Evolutionary conservation across 805 yeast species (phyloP), one percentile per base, ranked within the genome.

Genomic region (Candida ficus): DNA sequence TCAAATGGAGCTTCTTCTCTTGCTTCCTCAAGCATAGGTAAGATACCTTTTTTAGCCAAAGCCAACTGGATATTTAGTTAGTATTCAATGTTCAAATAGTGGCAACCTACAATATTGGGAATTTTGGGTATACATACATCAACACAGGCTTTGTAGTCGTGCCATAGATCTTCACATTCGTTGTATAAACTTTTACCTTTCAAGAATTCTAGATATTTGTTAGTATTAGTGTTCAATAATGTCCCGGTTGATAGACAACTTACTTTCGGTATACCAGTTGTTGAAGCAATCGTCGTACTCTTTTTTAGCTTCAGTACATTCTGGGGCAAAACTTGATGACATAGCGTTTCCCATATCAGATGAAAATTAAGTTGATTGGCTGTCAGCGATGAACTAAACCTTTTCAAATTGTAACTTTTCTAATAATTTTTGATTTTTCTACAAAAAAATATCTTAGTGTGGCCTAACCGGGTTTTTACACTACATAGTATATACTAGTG

Each of bases 251-350:
- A 29, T 29, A 29, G n/a, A 5, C n/a, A 14, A 66, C 75, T 37
- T 47, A 71, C 76, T 84, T 52, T 93, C 97, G 5, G 93, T 80
- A 60, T 93, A 93, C 99, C 99, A 90, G 49, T 75, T 75, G 63
- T 89, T 90, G 67, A 93, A 93, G 62, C 99, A 93, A 55, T 80
- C 83, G 58, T 93, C 98, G 57, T 93, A 93, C 54, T 79, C 76
- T 52, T 78, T 78, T 63, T 93, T 93, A 43, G 83, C 75, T 27
- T 78, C 84, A 18, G 95, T 87, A 64, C 99, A 93, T 66, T 93
- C 98, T 20, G 97, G 96, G 28, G 99, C 98, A 70, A 93, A 85
- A 45, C 96, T 88, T 7, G 95, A 72, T 14, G 90, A 82, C 84
- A 84, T 76, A 39, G 69, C 60, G 62, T 79, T 80, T 37, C 89